A percentile compares a stretch with the other conserved stretches of the same genome.
These are phyloP conservation scores for Papilionanthe hybrid DNA, from an alignment of 116 monocot genomes.

Conservation along the genomic window DNA sequence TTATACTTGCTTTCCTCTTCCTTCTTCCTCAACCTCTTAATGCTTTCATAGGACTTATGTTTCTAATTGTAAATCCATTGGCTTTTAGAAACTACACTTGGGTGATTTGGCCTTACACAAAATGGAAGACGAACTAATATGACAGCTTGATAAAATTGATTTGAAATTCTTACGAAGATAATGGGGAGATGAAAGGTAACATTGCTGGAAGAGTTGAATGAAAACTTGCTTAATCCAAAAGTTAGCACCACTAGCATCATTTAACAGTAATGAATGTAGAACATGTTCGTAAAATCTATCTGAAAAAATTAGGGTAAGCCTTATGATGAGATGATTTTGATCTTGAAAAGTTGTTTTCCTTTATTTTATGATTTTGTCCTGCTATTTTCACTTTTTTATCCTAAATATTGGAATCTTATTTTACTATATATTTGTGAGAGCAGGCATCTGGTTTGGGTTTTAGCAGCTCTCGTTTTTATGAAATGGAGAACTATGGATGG, in stretches of 20 bases:
- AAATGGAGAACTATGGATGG: conserved; percentile 84
- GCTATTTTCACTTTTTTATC: not conserved
- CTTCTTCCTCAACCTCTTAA: no score
- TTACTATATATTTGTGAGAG: not conserved
- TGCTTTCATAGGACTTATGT: no score
- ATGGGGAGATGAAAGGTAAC: not conserved
- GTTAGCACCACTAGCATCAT: not conserved
- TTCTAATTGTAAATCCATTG: not conserved
- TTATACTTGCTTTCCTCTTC: no score
- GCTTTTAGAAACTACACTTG: not conserved
- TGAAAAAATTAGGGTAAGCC: no score
- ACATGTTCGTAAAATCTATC: no score
- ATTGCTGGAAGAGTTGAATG: not conserved
- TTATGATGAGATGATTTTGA: no score
- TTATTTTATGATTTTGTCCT: not conserved
- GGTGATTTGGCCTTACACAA: not conserved
- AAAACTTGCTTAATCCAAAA: not conserved
- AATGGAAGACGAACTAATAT: not conserved
- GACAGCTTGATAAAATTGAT: not conserved
- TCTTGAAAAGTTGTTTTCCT: not conserved
- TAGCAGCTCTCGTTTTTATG: conserved; percentile 21
- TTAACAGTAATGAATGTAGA: no score
- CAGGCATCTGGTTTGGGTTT: conserved; percentile 25
- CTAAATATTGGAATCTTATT: not conserved
- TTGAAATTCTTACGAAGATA: no score